A percentile compares a stretch with the other conserved stretches of the same genome.
phyloP scores from a whole-genome alignment of 495 filamentous ascomycete species.

The Aspergillus sclerotioniger region DNA sequence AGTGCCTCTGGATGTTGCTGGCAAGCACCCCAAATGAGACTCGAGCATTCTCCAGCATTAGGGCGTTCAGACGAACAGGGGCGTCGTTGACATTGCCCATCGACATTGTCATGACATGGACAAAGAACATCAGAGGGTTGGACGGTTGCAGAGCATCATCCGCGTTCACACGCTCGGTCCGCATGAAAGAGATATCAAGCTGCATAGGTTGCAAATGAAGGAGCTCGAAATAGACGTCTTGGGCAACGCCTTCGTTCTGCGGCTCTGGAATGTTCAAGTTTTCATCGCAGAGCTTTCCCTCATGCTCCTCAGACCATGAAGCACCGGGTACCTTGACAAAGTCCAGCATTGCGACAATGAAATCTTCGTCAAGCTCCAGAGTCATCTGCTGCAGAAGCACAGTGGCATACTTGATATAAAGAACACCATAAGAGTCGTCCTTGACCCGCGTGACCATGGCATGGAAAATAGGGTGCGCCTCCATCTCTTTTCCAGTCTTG shows the following conservation, averaged over 20 bases:
- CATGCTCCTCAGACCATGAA: conserved; percentile 80
- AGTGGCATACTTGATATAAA: conserved; percentile 98
- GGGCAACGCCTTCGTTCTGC: conserved; percentile 72
- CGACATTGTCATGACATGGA: conserved; percentile 98
- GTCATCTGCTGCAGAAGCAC: conserved; percentile 96
- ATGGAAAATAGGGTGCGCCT: conserved; percentile 91
- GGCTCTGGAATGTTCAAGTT: conserved; percentile 89
- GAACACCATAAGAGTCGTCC: conserved; percentile 95
- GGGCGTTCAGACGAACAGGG: conserved; percentile 83
- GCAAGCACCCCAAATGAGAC: conserved; percentile 82
- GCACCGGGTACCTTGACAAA: conserved; percentile 93
- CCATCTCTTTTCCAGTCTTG: conserved; percentile 95
- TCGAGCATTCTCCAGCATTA: conserved; percentile 93
- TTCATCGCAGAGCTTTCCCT: conserved; percentile 86
- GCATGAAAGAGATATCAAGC: conserved; percentile 92
- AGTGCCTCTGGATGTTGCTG: conserved; percentile 85
- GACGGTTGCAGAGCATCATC: conserved; percentile 83
- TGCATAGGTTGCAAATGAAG: conserved; percentile 98
- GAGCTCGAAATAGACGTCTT: conserved; percentile 97
- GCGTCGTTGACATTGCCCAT: conserved; percentile 98
- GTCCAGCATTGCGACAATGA: conserved; percentile 91
- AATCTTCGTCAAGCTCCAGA: conserved; percentile 95
- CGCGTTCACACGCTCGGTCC: conserved; percentile 92
- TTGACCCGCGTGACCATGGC: conserved; percentile 90
- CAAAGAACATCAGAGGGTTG: conserved; percentile 95